Percentiles rank a stretch among this genome's conserved stretches.
These are phyloP conservation scores for Boletus rufocinnamomeus DNA, from an alignment of 768 basidiomycete species.

Conservation along the genomic window DNA sequence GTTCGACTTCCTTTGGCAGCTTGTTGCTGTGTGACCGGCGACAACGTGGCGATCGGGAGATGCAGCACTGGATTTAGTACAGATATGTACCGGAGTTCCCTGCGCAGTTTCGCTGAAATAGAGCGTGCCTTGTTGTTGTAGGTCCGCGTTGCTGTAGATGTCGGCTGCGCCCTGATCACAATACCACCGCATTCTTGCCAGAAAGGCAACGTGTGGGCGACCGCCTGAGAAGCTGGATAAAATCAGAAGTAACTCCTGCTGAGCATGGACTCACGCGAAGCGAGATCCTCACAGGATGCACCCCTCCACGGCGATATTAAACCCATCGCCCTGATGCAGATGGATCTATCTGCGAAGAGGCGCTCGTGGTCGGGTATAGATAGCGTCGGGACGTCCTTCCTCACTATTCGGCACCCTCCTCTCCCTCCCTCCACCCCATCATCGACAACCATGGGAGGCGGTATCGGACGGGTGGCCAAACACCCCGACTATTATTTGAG, in stretches of 20 bases:
- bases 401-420: neutral
- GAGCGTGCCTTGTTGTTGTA: conserved; percentile 9
- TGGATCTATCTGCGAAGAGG: conserved; percentile 22
- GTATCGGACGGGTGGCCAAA: neutral
- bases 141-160: conserved; percentile 24
- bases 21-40: conserved; percentile 18
- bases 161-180: conserved; percentile 11
- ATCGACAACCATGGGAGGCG: conserved; percentile 18
- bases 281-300: conserved; percentile 13
- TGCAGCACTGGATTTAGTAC: neutral
- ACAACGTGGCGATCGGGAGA: neutral
- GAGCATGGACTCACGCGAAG: conserved; percentile 5
- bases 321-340: conserved; percentile 16
- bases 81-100: neutral
- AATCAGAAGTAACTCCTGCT: neutral
- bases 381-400: conserved; percentile 6
- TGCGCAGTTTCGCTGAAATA: conserved; percentile 10
- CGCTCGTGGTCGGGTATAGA: conserved; percentile 20
- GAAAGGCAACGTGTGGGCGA: conserved; percentile 2
- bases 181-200: neutral
- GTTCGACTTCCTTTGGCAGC: conserved; percentile 2
- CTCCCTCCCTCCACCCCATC: neutral
- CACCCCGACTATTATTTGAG: conserved; percentile 15
- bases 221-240: conserved; percentile 1
- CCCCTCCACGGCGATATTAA: neutral